Evolutionary conservation across 139 green algal genomes (phyloP), one percentile per base, ranked within the genome.

Genomic region (Chlamydomonas incerta): DNA sequence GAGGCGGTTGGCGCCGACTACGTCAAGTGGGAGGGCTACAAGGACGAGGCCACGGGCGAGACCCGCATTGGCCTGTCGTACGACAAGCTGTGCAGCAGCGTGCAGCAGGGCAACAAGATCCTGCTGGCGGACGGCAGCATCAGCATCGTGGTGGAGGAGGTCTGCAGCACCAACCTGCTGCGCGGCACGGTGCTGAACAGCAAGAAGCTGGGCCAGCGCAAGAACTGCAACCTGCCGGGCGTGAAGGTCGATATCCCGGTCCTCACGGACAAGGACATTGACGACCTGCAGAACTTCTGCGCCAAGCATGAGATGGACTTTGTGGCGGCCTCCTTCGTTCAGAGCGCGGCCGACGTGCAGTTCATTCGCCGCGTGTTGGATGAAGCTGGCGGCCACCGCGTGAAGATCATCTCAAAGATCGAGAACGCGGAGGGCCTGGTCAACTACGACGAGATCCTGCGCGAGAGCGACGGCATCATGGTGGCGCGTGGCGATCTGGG

Each of bases 241-340:
- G 94, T 96, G 8, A 92, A 95, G 77, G 94, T 97, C 55, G 93
- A 97, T 73, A 92, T 97, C 41, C 93, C 93, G 31, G 93, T 95
- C 73, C 88, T 95, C 75, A 94, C 88, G 58, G 89, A 90, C 31
- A 93, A 95, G 88, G 93, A 95, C 84, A 92, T 95, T 35, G 86
- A 90, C 55, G 91, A 94, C 84, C 70, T 96, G 67, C 80, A 93
- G 80, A 81, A 93, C 57, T 96, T 95, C 63, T 84, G 81, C 0
- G 88, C 82, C 72, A 90, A 90, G 83, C 58, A 89, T 70, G 46
- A 89, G 71, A 89, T 94, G 72, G 90, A 94, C 75, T 94, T 87
- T 65, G 88, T 94, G 31, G 90, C 90, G 23, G 90, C 90, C 4
- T 89, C 71, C 26, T 95, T 95, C 46, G 91, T 95, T 70, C 91